phyloP scores from a whole-genome alignment of 2,329 filamentous ascomycete species.

The Paraconiothyrium sp. region DNA sequence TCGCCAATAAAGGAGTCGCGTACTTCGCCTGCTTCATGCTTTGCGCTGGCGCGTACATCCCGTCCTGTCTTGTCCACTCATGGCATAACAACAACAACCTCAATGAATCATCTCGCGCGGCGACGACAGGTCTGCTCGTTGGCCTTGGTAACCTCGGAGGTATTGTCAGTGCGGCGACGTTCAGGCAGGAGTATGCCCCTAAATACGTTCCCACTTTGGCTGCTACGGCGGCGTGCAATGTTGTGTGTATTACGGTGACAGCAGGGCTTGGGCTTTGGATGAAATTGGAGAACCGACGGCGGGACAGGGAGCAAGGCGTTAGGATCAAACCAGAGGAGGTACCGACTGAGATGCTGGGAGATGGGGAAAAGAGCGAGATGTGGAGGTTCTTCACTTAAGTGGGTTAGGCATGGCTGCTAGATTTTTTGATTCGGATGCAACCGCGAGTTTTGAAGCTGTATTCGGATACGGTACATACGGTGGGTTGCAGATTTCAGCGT shows the following conservation, averaged over 20 bases:
- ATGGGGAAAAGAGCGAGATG: constrained; percentile 50
- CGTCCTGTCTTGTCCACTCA: constrained; percentile 58
- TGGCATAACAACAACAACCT: constrained; percentile 66
- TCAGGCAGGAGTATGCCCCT: constrained; percentile 60
- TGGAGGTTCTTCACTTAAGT: constrained; percentile 50
- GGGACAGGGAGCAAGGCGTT: constrained; percentile 51
- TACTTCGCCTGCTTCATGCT: constrained; percentile 64
- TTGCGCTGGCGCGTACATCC: constrained; percentile 57
- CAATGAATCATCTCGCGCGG: constrained; percentile 60
- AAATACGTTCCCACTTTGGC: constrained; percentile 60
- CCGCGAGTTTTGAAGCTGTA: neutral
- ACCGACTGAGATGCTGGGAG: constrained; percentile 50
- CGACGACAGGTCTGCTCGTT: constrained; percentile 59
- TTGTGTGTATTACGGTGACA: constrained; percentile 53
- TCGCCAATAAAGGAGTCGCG: constrained; percentile 54
- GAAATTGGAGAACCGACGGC: constrained; percentile 55
- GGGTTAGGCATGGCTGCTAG: neutral
- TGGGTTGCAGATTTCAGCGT: neutral
- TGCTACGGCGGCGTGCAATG: constrained; percentile 55
- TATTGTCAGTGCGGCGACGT: constrained; percentile 57
- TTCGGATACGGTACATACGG: neutral
- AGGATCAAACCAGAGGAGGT: constrained; percentile 51
- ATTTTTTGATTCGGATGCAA: neutral
- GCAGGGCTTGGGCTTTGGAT: constrained; percentile 57
- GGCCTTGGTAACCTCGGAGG: constrained; percentile 61